Percentiles rank a stretch among this genome's conserved stretches.
These are phyloP conservation scores for Tetrahymena thermophila DNA, from an alignment of 73 alveolate species.

Conservation along the genomic window DNA sequence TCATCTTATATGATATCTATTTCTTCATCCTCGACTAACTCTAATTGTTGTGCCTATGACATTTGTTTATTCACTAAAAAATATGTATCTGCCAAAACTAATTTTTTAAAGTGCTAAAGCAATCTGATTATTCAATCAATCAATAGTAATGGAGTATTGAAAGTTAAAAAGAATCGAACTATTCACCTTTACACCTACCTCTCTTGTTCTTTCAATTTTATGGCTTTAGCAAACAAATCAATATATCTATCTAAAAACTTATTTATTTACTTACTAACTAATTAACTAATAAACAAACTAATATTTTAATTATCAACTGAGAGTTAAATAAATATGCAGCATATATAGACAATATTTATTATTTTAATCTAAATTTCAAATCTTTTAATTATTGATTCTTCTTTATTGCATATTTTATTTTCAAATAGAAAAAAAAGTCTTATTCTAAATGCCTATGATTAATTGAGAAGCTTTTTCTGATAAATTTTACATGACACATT, in stretches of 20 bases:
- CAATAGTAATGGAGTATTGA: not conserved
- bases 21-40: not conserved
- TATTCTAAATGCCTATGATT: not conserved
- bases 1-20: not conserved
- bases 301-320: no score
- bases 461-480: not conserved
- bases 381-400: not conserved
- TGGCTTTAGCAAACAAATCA: no score
- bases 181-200: not conserved
- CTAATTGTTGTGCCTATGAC: not conserved
- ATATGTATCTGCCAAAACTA: not conserved
- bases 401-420: not conserved
- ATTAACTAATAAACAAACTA: no score
- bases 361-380: not conserved
- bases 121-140: not conserved
- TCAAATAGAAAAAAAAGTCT: not conserved
- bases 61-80: not conserved
- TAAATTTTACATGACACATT: not conserved
- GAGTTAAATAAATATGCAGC: not conserved
- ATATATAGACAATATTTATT: not conserved
- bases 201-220: no score
- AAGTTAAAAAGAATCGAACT: not conserved
- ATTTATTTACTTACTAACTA: no score
- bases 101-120: not conserved
- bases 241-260: no score